These are phyloP conservation scores for Collybia mongolica DNA, from an alignment of 768 basidiomycete species.

Conservation along the genomic window DNA sequence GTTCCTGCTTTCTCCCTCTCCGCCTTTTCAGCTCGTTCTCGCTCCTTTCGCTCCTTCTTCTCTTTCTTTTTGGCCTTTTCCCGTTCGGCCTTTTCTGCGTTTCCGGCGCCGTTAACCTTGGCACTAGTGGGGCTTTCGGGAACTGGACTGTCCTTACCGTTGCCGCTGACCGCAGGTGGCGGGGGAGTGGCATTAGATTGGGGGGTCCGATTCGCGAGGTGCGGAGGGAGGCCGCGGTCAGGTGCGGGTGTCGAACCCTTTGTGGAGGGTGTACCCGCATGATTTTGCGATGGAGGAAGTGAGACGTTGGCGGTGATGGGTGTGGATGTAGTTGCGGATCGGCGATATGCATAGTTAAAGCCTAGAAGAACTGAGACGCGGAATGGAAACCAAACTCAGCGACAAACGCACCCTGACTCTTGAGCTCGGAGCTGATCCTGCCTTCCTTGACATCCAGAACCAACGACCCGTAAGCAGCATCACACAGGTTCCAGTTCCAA, in stretches of 20 bases:
- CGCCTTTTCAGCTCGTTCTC: constrained; percentile 45
- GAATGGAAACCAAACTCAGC: constrained; percentile 14
- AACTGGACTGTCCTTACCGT: constrained; percentile 32
- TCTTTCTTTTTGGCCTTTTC: constrained; percentile 61
- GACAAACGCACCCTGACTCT: constrained; percentile 70
- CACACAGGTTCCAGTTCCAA: constrained; percentile 99
- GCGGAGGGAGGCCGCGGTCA: constrained; percentile 22
- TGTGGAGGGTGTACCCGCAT: constrained; percentile 20
- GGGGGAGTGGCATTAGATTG: constrained; percentile 36
- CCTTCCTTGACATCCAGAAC: constrained; percentile 91
- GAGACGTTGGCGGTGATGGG: constrained; percentile 56
- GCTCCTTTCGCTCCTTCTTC: constrained; percentile 62
- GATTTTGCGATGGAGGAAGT: constrained; percentile 29
- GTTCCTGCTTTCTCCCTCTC: constrained; percentile 32
- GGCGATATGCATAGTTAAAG: constrained; percentile 95
- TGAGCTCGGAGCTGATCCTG: constrained; percentile 87
- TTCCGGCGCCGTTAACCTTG: constrained; percentile 39
- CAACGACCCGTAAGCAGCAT: constrained; percentile 90
- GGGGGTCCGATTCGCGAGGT: constrained; percentile 24
- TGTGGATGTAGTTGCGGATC: constrained; percentile 62
- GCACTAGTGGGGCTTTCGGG: constrained; percentile 5
- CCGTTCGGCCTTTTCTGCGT: constrained; percentile 51
- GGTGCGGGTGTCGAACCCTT: constrained; percentile 34
- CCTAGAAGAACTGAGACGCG: constrained; percentile 41
- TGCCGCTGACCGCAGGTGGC: constrained; percentile 30